Conservation (phyloP, 257 asterid genomes). For the Haberlea rhodopensis region DNA sequence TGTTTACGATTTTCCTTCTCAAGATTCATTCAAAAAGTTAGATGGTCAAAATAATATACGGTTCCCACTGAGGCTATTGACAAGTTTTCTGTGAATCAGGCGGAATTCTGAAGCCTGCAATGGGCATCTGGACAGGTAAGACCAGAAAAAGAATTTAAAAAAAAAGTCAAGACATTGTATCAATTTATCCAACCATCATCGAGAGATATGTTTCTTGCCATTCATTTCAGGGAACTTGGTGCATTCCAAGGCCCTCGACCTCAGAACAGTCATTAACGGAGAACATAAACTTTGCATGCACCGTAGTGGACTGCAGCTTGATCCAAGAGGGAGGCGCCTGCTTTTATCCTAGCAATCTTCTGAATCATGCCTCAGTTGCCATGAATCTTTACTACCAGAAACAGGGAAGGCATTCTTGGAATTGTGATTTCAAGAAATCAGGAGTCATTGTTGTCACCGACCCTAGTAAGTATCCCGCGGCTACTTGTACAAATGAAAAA, state of each 20-base stretch:
- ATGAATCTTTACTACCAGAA: slow-evolving; percentile 43
- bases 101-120: slow-evolving; percentile 14
- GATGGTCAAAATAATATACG: too few species aligned
- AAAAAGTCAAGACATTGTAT: neutral
- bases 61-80: too few species aligned
- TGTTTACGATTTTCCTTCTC: neutral
- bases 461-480: slow-evolving; percentile 27
- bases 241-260: slow-evolving; percentile 35
- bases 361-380: slow-evolving; percentile 39
- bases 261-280: slow-evolving; percentile 27
- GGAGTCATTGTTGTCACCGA: slow-evolving; percentile 35
- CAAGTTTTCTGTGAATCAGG: slow-evolving; percentile 1
- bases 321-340: slow-evolving; percentile 36
- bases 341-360: slow-evolving; percentile 25
- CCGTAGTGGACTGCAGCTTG: slow-evolving; percentile 28
- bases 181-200: neutral
- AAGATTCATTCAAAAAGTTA: neutral
- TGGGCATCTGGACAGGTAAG: slow-evolving; percentile 30
- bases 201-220: neutral
- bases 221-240: slow-evolving; percentile 34
- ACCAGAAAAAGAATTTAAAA: neutral
- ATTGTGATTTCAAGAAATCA: slow-evolving; percentile 37
- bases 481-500: neutral
- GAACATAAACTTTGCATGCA: slow-evolving; percentile 34
- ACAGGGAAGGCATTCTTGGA: slow-evolving; percentile 37